Percentiles rank a stretch among this genome's conserved stretches.
These are phyloP conservation scores for Fusarium begoniae DNA, from an alignment of 2,329 filamentous ascomycete genomes.

Conservation along the genomic window DNA sequence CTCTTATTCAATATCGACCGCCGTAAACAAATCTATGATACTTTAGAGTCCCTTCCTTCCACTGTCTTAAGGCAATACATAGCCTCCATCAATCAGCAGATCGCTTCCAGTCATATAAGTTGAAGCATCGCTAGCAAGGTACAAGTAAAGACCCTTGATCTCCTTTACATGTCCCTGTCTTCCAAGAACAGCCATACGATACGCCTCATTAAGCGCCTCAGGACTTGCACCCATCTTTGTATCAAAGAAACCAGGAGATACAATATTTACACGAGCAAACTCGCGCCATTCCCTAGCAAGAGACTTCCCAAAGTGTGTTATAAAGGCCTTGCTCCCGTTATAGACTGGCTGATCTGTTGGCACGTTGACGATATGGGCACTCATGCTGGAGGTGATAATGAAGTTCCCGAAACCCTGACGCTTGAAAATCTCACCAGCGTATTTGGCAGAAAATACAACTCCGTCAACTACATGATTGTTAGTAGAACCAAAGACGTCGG, in stretches of 20 bases:
- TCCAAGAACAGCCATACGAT: slow-evolving; percentile 60
- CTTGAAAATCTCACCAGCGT: slow-evolving; percentile 54
- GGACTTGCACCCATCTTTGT: slow-evolving; percentile 60
- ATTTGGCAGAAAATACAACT: slow-evolving; percentile 56
- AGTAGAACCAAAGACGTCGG: not conserved
- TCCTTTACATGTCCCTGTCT: slow-evolving; percentile 71
- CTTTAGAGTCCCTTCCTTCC: not conserved
- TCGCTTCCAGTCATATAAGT: slow-evolving; percentile 35
- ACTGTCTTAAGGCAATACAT: slow-evolving; percentile 12
- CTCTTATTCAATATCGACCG: not conserved
- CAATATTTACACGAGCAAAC: slow-evolving; percentile 65
- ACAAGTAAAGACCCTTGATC: slow-evolving; percentile 68
- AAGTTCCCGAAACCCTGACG: slow-evolving; percentile 56
- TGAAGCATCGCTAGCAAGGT: slow-evolving; percentile 59
- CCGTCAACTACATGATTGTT: slow-evolving; percentile 54
- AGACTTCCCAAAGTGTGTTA: slow-evolving; percentile 63
- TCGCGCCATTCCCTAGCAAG: slow-evolving; percentile 65
- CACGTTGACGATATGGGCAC: slow-evolving; percentile 59
- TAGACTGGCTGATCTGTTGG: slow-evolving; percentile 64
- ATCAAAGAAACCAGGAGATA: slow-evolving; percentile 59
- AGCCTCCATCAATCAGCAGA: slow-evolving; percentile 29
- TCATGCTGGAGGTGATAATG: slow-evolving; percentile 62
- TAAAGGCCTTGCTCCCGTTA: slow-evolving; percentile 63
- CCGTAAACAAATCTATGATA: not conserved
- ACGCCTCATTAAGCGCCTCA: slow-evolving; percentile 55